These are phyloP conservation scores for Ganoderma lingzhi DNA, from an alignment of 1,284 basidiomycete species.

Conservation along the genomic window DNA sequence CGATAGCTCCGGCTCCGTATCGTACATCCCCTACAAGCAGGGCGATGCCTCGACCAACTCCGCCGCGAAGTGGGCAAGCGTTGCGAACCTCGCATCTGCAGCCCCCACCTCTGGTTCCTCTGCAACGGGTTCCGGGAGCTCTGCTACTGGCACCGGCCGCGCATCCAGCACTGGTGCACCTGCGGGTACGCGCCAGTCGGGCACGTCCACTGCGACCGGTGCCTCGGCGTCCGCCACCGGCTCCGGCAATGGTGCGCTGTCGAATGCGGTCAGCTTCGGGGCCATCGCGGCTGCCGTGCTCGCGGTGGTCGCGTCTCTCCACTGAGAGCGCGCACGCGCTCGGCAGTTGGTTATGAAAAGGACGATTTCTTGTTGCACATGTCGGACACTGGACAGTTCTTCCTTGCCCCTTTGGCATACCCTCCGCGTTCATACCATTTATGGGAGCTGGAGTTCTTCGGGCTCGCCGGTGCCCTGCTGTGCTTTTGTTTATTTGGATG, in stretches of 20 bases:
- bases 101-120: conserved; percentile 35
- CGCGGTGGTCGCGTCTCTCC: conserved; percentile 18
- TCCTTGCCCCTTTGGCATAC: not conserved
- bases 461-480: conserved; percentile 3
- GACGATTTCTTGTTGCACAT: conserved; percentile 3
- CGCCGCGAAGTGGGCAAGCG: conserved; percentile 57
- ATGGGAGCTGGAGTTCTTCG: not conserved
- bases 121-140: conserved; percentile 14
- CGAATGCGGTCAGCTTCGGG: conserved; percentile 21
- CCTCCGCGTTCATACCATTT: not conserved
- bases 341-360: not conserved
- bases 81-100: conserved; percentile 42
- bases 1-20: conserved; percentile 69
- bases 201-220: conserved; percentile 15
- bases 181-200: not conserved
- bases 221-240: conserved; percentile 10
- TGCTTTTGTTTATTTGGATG: conserved; percentile 9
- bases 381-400: not conserved
- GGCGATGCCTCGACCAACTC: conserved; percentile 54
- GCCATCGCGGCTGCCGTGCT: conserved; percentile 18
- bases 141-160: conserved; percentile 6
- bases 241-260: conserved; percentile 21
- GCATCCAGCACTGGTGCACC: conserved; percentile 4
- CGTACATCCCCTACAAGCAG: conserved; percentile 71
- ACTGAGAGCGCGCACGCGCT: not conserved